Conservation (phyloP, 495 filamentous ascomycete species). For the Xylaria palmicola region DNA sequence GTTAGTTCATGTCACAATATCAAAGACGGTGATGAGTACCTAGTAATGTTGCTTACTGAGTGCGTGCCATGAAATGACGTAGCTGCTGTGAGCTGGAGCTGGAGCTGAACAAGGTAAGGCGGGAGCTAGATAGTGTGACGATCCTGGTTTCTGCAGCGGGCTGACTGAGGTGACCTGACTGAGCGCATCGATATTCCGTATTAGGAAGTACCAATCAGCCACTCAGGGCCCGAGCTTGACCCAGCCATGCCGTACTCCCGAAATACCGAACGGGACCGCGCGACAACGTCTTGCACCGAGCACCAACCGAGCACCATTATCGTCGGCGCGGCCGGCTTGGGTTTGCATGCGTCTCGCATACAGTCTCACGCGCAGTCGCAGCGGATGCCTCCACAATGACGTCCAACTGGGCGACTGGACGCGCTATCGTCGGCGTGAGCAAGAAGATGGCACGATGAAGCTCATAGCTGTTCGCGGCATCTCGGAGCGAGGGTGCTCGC, state of each 20-base stretch:
- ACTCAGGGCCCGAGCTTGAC: neutral
- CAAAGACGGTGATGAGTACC: no score
- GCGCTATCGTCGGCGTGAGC: neutral
- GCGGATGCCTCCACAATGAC: neutral
- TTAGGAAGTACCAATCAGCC: constrained; percentile 4
- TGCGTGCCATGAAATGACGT: neutral
- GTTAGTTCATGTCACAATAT: no score
- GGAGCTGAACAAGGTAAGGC: no score
- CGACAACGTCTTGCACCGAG: neutral
- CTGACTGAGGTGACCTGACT: neutral
- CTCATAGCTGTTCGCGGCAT: neutral
- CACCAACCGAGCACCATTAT: no score
- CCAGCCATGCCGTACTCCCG: neutral
- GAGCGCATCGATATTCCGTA: neutral
- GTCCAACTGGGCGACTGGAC: neutral
- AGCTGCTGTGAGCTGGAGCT: neutral
- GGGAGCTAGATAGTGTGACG: no score
- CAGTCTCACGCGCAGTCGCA: neutral
- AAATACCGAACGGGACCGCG: neutral
- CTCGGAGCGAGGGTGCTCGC: neutral
- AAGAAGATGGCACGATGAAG: neutral
- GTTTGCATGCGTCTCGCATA: neutral
- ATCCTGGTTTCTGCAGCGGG: no score
- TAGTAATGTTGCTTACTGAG: no score
- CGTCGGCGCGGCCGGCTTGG: neutral